These are phyloP conservation scores for Alternaria brassicicola DNA, from an alignment of 2,329 filamentous ascomycete genomes.

Conservation along the genomic window DNA sequence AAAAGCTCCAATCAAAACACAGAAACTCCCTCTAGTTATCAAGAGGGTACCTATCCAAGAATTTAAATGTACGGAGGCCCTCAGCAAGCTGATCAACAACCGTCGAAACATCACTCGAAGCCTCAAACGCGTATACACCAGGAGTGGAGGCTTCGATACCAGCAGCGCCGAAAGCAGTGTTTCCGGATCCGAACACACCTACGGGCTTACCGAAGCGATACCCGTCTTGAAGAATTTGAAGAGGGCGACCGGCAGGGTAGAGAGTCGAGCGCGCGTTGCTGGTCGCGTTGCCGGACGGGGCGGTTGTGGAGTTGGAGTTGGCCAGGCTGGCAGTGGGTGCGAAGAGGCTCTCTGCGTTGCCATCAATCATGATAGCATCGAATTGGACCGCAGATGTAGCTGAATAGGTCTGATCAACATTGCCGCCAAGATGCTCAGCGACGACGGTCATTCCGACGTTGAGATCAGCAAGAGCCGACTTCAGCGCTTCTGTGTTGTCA, in stretches of 20 bases:
- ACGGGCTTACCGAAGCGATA: constrained; percentile 75
- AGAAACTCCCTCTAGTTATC: constrained; percentile 47
- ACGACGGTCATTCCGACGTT: constrained; percentile 66
- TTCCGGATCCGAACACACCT: constrained; percentile 60
- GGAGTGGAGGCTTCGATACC: constrained; percentile 53
- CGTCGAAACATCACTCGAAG: constrained; percentile 14
- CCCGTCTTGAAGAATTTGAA: constrained; percentile 66
- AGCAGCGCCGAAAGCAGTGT: constrained; percentile 50
- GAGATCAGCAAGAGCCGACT: constrained; percentile 54
- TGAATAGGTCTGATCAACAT: constrained; percentile 69
- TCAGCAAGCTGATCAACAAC: constrained; percentile 44
- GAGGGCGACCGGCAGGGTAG: constrained; percentile 68
- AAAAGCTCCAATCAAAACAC: neutral
- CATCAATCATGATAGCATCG: constrained; percentile 67
- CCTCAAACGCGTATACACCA: constrained; percentile 42
- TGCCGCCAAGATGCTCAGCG: constrained; percentile 61
- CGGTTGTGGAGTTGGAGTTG: constrained; percentile 34
- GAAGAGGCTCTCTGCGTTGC: constrained; percentile 64
- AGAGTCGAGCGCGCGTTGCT: constrained; percentile 54
- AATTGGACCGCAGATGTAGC: constrained; percentile 67
- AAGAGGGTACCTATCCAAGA: constrained; percentile 66
- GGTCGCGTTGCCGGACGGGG: constrained; percentile 24
- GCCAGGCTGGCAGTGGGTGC: constrained; percentile 29
- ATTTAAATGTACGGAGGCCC: constrained; percentile 69
- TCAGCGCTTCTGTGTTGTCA: constrained; percentile 60